These are phyloP conservation scores for Fusarium devonianum DNA, from an alignment of 2,329 filamentous ascomycete species.

Conservation along the genomic window DNA sequence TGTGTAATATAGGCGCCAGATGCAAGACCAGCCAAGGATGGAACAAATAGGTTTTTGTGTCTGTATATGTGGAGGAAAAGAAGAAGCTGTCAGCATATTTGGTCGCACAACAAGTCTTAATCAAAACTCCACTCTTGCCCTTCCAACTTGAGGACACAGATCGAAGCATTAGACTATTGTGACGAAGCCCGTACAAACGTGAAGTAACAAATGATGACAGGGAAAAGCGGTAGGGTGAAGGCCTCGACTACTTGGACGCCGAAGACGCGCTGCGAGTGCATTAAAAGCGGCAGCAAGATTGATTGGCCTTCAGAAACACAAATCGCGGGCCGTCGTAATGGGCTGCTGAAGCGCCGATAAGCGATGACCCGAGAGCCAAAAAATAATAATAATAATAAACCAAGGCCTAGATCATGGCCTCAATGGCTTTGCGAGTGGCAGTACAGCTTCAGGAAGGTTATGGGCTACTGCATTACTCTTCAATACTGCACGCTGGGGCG, in stretches of 20 bases:
- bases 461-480: no score
- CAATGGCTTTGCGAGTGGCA: background rate
- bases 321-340: background rate
- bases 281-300: background rate
- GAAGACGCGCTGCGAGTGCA: background rate
- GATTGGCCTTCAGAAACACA: background rate
- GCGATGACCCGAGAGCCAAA: background rate
- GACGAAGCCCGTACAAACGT: background rate
- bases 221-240: no score
- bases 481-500: no score
- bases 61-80: conserved; percentile 21
- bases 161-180: background rate
- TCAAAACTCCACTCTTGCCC: conserved; percentile 44
- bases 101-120: conserved; percentile 37
- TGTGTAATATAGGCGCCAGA: conserved; percentile 36
- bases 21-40: conserved; percentile 25
- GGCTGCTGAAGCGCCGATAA: conserved; percentile 16
- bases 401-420: background rate
- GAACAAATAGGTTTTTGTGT: conserved; percentile 11
- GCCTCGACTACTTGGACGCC: background rate
- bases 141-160: conserved; percentile 23
- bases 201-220: no score
- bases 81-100: conserved; percentile 17
- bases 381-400: no score
- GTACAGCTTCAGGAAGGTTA: no score